Conservation (phyloP, 768 basidiomycete species). For the Mycena filopes region DNA sequence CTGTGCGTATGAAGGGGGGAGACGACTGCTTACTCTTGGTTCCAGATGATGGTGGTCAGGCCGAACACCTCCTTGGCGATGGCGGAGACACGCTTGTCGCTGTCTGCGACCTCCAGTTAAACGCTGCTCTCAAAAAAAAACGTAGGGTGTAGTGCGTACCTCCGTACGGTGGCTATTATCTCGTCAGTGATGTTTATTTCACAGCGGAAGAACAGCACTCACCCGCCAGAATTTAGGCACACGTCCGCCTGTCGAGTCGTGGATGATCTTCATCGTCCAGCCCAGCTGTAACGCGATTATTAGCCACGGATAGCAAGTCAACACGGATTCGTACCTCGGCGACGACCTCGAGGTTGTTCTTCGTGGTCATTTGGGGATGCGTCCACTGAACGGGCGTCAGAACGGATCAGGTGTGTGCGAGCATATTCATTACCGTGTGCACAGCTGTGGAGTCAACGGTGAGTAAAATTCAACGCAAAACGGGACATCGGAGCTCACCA, state of each 20-base stretch:
- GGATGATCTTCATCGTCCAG: slow-evolving; percentile 83
- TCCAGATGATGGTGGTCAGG: slow-evolving; percentile 87
- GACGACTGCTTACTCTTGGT: slow-evolving; percentile 72
- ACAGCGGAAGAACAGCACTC: not conserved
- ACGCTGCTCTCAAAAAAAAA: not conserved
- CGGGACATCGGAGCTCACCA: not conserved
- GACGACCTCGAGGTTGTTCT: slow-evolving; percentile 56
- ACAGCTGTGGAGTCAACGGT: slow-evolving; percentile 41
- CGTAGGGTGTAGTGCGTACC: not conserved
- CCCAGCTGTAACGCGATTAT: slow-evolving; percentile 59
- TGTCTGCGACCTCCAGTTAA: slow-evolving; percentile 5
- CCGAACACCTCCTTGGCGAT: slow-evolving; percentile 89
- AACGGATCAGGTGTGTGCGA: too few relatives aligned
- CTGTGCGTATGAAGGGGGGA: slow-evolving; percentile 34
- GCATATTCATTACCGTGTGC: slow-evolving; percentile 53
- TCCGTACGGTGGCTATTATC: slow-evolving; percentile 20
- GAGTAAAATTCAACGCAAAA: too few relatives aligned
- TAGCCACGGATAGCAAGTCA: slow-evolving; percentile 46
- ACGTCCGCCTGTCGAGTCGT: slow-evolving; percentile 83
- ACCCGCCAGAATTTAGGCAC: slow-evolving; percentile 76
- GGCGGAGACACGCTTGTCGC: slow-evolving; percentile 70
- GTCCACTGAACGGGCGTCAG: slow-evolving; percentile 34
- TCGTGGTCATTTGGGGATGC: slow-evolving; percentile 62
- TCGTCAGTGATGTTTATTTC: not conserved
- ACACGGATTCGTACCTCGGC: slow-evolving; percentile 33